Evolutionary conservation across 2,329 filamentous ascomycete species (phyloP).

Genomic region (Thielaviopsis populi): DNA sequence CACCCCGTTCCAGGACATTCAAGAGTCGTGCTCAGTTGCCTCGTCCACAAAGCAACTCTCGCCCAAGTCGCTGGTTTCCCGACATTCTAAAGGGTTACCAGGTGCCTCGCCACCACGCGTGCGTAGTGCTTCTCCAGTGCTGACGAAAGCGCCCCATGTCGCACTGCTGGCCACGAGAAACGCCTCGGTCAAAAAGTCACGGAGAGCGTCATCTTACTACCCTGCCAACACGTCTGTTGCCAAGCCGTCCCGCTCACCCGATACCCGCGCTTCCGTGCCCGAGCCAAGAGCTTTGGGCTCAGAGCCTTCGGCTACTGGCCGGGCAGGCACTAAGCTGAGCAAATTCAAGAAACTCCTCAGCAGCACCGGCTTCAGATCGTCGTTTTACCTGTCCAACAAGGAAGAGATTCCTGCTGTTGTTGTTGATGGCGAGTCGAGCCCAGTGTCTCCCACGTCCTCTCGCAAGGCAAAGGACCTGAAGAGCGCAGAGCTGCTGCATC

Average conservation of each 20-base stretch:
- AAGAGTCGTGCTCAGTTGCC: neutral
- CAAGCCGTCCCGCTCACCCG: neutral
- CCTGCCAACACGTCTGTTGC: neutral
- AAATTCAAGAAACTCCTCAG: conserved; percentile 30
- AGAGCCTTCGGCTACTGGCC: neutral
- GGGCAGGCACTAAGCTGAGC: conserved; percentile 21
- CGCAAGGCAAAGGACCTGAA: conserved; percentile 24
- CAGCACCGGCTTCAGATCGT: conserved; percentile 21
- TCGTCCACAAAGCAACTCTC: neutral
- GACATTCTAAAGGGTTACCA: neutral
- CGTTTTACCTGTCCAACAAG: neutral
- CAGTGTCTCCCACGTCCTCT: conserved; percentile 14
- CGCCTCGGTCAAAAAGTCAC: neutral
- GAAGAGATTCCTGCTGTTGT: conserved; percentile 20
- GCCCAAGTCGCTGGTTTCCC: neutral
- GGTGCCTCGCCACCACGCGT: neutral
- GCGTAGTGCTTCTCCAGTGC: neutral
- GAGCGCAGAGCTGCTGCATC: conserved; percentile 25
- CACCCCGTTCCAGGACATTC: conserved; percentile 1
- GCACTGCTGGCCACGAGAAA: conserved; percentile 2
- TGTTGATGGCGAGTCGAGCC: conserved; percentile 26
- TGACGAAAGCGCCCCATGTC: neutral
- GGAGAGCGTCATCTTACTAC: conserved; percentile 10
- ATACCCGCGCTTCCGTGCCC: neutral
- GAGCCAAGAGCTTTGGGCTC: neutral